Conservation (phyloP, 2,329 filamentous ascomycete species). For the Epichloe glyceriae region DNA sequence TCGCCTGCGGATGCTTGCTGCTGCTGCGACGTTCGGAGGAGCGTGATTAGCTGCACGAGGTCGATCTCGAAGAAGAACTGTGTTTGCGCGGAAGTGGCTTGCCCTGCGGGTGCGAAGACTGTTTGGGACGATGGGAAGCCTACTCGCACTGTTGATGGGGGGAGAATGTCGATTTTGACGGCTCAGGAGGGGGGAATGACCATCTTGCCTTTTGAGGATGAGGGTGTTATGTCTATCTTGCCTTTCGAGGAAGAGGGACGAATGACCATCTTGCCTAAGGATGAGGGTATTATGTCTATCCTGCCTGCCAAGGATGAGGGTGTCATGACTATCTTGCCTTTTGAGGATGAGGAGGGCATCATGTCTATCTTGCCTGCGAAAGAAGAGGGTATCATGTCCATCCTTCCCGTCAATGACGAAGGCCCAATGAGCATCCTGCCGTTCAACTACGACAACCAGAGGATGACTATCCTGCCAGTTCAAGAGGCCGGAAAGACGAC, state of each 20-base stretch:
- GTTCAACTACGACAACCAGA: not conserved
- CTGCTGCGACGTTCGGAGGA: conserved; percentile 19
- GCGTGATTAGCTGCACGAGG: conserved; percentile 14
- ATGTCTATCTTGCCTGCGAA: not conserved
- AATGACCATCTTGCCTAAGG: too few species aligned
- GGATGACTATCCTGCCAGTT: not conserved
- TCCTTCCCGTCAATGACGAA: not conserved
- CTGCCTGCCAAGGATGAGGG: not conserved
- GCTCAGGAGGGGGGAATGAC: not conserved
- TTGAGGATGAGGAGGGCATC: not conserved
- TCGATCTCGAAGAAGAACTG: conserved; percentile 11
- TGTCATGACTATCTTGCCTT: not conserved
- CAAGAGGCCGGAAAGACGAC: not conserved
- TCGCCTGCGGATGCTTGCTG: conserved; percentile 16
- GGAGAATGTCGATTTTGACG: too few species aligned
- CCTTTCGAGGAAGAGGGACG: fast-evolving
- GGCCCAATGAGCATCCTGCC: not conserved
- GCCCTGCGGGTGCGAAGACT: conserved; percentile 11
- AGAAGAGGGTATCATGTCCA: not conserved
- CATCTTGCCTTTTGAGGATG: too few species aligned
- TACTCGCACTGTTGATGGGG: not conserved
- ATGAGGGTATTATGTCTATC: too few species aligned
- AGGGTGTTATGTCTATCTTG: too few species aligned
- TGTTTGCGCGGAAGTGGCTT: conserved; percentile 15
- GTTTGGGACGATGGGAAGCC: conserved; percentile 5